These are phyloP conservation scores for Suillus variegatus DNA, from an alignment of 768 basidiomycete genomes.

Conservation along the genomic window DNA sequence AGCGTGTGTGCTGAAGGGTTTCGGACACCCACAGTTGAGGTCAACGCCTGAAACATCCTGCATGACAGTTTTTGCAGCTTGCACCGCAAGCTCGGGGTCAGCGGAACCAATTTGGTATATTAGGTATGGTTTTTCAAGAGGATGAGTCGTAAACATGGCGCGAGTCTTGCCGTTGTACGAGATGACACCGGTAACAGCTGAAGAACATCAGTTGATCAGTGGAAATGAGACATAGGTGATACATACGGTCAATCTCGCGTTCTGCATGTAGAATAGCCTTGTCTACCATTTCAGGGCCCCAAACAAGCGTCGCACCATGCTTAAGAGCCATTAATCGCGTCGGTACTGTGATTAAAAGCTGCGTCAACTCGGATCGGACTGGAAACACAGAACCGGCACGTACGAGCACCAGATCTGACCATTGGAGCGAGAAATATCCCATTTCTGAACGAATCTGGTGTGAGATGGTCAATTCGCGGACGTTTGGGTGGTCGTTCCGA, in stretches of 20 bases:
- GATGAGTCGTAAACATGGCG: constrained; percentile 91
- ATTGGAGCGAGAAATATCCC: constrained; percentile 97
- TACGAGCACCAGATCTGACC: constrained; percentile 92
- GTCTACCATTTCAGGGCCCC: constrained; percentile 97
- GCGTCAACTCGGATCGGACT: constrained; percentile 1
- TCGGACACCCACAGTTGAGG: constrained; percentile 97
- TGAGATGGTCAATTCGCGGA: constrained; percentile 57
- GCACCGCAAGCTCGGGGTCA: constrained; percentile 85
- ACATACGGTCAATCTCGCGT: constrained; percentile 84
- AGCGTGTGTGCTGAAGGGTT: constrained; percentile 89
- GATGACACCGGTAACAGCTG: constrained; percentile 84
- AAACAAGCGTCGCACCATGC: constrained; percentile 91
- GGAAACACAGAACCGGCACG: constrained; percentile 31
- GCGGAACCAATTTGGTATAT: constrained; percentile 96
- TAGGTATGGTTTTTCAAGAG: constrained; percentile 90
- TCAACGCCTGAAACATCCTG: constrained; percentile 93
- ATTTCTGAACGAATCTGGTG: constrained; percentile 76
- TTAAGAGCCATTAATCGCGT: constrained; percentile 86
- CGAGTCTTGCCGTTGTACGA: constrained; percentile 83
- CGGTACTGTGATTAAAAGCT: constrained; percentile 57
- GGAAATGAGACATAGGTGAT: neutral
- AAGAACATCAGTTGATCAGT: neutral
- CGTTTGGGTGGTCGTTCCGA: constrained; percentile 46
- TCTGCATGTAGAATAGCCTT: constrained; percentile 89
- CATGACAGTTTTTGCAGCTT: constrained; percentile 85